Evolutionary conservation across 2,329 filamentous ascomycete species (phyloP).

Genomic region (Thielaviopsis cerberus): DNA sequence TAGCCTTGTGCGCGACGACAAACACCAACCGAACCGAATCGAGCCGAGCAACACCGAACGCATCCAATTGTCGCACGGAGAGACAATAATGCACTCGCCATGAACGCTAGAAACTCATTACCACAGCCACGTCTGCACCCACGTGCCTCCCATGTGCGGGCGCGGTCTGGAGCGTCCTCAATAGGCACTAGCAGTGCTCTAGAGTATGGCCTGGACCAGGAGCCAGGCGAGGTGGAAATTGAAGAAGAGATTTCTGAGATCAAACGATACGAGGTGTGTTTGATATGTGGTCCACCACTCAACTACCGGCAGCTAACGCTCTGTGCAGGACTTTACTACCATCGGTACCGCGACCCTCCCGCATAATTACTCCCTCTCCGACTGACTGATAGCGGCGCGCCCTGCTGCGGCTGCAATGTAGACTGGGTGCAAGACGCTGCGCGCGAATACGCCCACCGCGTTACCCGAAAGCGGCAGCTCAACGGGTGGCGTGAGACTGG

Average conservation of each 20-base stretch:
- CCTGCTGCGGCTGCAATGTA: constrained; percentile 15
- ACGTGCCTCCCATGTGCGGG: constrained; percentile 1
- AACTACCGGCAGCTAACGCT: background rate
- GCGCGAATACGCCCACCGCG: constrained; percentile 68
- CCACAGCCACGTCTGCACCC: constrained; percentile 1
- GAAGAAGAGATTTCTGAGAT: constrained; percentile 95
- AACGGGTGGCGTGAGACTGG: constrained; percentile 46
- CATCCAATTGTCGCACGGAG: background rate
- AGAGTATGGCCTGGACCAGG: constrained; percentile 17
- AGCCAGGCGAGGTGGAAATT: constrained; percentile 42
- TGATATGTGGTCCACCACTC: background rate
- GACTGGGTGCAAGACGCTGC: constrained; percentile 98
- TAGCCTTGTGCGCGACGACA: background rate
- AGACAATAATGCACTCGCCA: background rate
- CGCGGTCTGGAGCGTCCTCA: constrained; percentile 2
- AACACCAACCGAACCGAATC: background rate
- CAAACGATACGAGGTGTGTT: constrained; percentile 73
- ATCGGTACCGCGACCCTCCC: constrained; percentile 38
- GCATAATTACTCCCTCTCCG: background rate
- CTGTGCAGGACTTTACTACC: constrained; percentile 65
- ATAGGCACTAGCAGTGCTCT: constrained; percentile 11
- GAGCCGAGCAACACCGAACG: too few relatives aligned
- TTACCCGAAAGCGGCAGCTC: constrained; percentile 52
- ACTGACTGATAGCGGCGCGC: background rate
- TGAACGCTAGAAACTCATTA: constrained; percentile 5